These are phyloP conservation scores for Ophiostoma montium DNA, from an alignment of 2,329 filamentous ascomycete genomes.

Conservation along the genomic window DNA sequence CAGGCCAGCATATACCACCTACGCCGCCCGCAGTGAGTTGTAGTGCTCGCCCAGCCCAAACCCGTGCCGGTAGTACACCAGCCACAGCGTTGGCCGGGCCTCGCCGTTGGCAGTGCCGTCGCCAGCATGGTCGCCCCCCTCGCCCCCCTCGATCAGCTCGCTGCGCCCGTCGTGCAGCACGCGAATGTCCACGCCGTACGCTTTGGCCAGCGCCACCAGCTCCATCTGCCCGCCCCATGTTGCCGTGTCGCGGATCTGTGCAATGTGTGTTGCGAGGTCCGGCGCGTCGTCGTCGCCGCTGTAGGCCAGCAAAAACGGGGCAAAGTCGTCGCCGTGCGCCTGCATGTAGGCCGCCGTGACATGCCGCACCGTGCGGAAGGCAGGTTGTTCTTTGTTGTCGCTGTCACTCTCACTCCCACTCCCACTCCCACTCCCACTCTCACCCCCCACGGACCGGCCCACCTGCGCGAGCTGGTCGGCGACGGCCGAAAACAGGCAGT, in stretches of 20 bases:
- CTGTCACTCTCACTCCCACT: no score
- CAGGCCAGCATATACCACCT: no score
- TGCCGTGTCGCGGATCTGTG: conserved; percentile 69
- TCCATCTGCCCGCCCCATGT: conserved; percentile 96
- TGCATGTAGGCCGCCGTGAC: conserved; percentile 67
- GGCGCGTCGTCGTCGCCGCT: conserved; percentile 5
- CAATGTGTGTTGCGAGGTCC: conserved; percentile 55
- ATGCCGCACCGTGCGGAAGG: conserved; percentile 54
- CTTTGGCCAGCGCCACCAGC: conserved; percentile 67
- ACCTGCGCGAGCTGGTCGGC: conserved; percentile 62
- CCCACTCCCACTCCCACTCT: no score
- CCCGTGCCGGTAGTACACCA: conserved; percentile 89
- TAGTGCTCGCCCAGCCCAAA: conserved; percentile 96
- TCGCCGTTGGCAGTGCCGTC: conserved; percentile 22
- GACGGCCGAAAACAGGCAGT: conserved; percentile 86
- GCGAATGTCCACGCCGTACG: conserved; percentile 66
- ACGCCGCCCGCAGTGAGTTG: conserved; percentile 56
- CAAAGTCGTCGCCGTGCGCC: conserved; percentile 64
- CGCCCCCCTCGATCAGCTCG: conserved; percentile 48
- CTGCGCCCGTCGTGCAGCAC: conserved; percentile 75
- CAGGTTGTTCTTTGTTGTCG: conserved; percentile 20
- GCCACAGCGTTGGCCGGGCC: conserved; percentile 54
- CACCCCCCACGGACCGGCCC: conserved; percentile 23
- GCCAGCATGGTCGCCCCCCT: conserved; percentile 18
- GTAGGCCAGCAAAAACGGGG: conserved; percentile 41